Conservation (phyloP, 2,329 filamentous ascomycete species). For the Fusarium chaquense region DNA sequence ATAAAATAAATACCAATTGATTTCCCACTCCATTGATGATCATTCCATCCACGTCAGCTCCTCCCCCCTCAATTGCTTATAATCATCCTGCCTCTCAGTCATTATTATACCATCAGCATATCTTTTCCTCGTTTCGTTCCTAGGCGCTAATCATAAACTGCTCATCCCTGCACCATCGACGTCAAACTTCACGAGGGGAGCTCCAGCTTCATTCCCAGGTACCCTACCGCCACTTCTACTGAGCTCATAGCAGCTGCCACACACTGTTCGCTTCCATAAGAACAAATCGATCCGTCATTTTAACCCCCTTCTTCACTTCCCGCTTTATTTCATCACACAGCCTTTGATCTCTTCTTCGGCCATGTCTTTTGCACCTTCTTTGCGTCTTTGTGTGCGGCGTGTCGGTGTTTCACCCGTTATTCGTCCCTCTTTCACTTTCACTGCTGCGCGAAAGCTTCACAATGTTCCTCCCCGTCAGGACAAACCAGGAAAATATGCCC, state of each 20-base stretch:
- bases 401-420: slow-evolving; percentile 35
- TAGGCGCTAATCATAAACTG: slow-evolving; percentile 27
- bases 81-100: slow-evolving; percentile 9
- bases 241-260: slow-evolving; percentile 28
- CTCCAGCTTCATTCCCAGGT: slow-evolving; percentile 31
- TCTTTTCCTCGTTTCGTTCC: slow-evolving; percentile 40
- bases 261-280: slow-evolving; percentile 26
- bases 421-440: slow-evolving; percentile 42
- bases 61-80: not conserved
- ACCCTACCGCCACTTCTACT: slow-evolving; percentile 23
- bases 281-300: not conserved
- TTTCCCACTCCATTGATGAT: slow-evolving; percentile 1
- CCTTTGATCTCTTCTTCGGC: slow-evolving; percentile 8
- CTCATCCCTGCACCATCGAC: slow-evolving; percentile 35
- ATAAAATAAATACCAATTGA: slow-evolving; percentile 14
- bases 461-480: slow-evolving; percentile 52
- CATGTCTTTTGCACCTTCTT: slow-evolving; percentile 44
- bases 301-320: not conserved
- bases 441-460: slow-evolving; percentile 50
- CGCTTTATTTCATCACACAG: not conserved
- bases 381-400: slow-evolving; percentile 49
- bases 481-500: slow-evolving; percentile 75
- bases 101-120: slow-evolving; percentile 17
- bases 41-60: slow-evolving; percentile 7
- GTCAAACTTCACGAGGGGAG: slow-evolving; percentile 30